phyloP scores from a whole-genome alignment of 1,284 basidiomycete species.

The Cutaneotrichosporon dermatis region DNA sequence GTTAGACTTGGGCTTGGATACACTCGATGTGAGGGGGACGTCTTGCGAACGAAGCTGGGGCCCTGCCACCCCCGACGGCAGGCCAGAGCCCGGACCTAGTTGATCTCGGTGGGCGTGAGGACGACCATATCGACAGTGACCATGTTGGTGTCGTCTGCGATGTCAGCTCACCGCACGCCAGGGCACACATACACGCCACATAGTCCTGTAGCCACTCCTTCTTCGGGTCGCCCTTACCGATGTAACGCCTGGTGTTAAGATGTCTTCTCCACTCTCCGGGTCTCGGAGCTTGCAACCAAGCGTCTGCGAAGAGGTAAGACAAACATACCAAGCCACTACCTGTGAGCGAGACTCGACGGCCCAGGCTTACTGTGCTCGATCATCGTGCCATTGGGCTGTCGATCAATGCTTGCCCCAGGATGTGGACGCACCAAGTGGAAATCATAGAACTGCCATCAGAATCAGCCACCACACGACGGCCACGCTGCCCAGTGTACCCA shows the following conservation, averaged over 20 bases:
- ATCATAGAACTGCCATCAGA: conserved; percentile 24
- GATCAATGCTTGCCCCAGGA: neutral
- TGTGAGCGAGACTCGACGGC: conserved; percentile 13
- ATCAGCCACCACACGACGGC: too few species aligned
- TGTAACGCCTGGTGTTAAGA: conserved; percentile 25
- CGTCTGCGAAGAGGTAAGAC: too few species aligned
- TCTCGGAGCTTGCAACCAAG: too few species aligned
- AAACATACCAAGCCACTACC: conserved; percentile 21
- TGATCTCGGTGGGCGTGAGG: conserved; percentile 22
- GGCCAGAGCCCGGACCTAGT: too few species aligned
- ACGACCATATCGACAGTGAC: conserved; percentile 40
- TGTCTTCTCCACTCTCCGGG: too few species aligned
- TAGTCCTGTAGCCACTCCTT: conserved; percentile 37
- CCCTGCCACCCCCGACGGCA: too few species aligned
- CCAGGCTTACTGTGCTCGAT: conserved; percentile 12
- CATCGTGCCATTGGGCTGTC: conserved; percentile 16
- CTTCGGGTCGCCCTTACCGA: conserved; percentile 20
- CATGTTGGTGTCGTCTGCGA: conserved; percentile 40
- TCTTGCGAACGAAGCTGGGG: too few species aligned
- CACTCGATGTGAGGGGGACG: too few species aligned
- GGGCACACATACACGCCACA: conserved; percentile 25
- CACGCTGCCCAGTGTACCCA: neutral
- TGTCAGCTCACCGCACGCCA: neutral
- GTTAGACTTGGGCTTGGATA: too few species aligned
- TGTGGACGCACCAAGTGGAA: conserved; percentile 22